Evolutionary conservation across 2,329 filamentous ascomycete species (phyloP).

Genomic region (Helminthosporium solani): DNA sequence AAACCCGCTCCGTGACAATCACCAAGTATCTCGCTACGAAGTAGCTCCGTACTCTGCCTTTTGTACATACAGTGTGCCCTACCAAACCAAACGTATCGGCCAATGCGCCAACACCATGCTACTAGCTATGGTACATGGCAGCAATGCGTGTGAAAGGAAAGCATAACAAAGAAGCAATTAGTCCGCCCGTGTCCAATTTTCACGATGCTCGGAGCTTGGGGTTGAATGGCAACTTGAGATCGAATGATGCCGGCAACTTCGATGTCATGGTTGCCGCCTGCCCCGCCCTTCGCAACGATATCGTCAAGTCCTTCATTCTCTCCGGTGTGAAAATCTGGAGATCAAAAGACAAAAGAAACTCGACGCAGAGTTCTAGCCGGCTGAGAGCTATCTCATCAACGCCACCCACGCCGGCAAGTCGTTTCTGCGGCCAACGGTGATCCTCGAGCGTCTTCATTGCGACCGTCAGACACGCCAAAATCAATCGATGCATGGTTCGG

Average conservation of each 20-base stretch:
- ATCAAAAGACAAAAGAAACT: slow-evolving; percentile 48
- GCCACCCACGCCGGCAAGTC: slow-evolving; percentile 84
- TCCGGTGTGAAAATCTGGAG: slow-evolving; percentile 41
- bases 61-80: slow-evolving; percentile 6
- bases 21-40: neutral
- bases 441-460: slow-evolving; percentile 97
- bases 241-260: slow-evolving; percentile 38
- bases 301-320: slow-evolving; percentile 36
- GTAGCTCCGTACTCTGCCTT: too few species aligned
- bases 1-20: neutral
- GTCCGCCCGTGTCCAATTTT: neutral
- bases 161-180: neutral
- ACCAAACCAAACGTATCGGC: neutral
- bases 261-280: slow-evolving; percentile 38
- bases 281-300: slow-evolving; percentile 42
- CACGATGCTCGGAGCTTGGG: slow-evolving; percentile 27
- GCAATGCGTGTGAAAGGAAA: neutral
- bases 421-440: slow-evolving; percentile 78
- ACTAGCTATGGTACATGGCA: neutral
- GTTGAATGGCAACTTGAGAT: slow-evolving; percentile 25
- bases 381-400: slow-evolving; percentile 80
- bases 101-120: slow-evolving; percentile 3
- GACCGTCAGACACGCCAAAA: slow-evolving; percentile 80
- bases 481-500: slow-evolving; percentile 81
- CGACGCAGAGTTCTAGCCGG: slow-evolving; percentile 75